A percentile compares a stretch with the other conserved stretches of the same genome.
phyloP scores from a whole-genome alignment of 2,329 filamentous ascomycete genomes.

The Neonectria punicea region DNA sequence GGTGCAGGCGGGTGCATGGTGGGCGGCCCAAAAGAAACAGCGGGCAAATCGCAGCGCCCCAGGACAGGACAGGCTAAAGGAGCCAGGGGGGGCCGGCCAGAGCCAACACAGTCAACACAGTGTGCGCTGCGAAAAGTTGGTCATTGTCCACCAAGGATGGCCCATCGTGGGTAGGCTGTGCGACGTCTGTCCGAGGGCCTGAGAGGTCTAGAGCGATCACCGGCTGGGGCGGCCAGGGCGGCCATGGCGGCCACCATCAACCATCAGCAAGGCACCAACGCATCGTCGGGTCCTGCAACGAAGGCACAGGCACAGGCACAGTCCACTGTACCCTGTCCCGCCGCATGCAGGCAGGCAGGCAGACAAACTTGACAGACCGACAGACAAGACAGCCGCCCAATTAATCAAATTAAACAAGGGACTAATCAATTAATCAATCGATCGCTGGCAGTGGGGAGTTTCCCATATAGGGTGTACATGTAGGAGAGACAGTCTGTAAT shows the following conservation, averaged over 20 bases:
- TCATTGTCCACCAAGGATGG: conserved; percentile 2
- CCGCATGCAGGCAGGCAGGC: conserved; percentile 6
- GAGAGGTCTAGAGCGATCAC: conserved; percentile 5
- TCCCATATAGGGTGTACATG: conserved; percentile 8
- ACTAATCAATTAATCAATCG: conserved; percentile 18
- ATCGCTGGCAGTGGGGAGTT: conserved; percentile 19
- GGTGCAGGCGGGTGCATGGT: conserved; percentile 22
- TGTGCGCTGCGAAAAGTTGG: conserved; percentile 1
- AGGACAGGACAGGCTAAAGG: conserved; percentile 28
- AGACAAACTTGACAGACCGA: conserved; percentile 5
- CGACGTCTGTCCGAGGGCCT: not conserved
- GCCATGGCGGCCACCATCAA: conserved; percentile 26
- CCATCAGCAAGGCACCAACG: conserved; percentile 23
- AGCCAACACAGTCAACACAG: conserved; percentile 27
- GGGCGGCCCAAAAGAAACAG: conserved; percentile 34
- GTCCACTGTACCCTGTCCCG: conserved; percentile 2
- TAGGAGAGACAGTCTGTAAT: not conserved
- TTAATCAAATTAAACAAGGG: conserved; percentile 14
- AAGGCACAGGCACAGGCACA: not conserved
- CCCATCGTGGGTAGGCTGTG: conserved; percentile 1
- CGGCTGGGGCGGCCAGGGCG: conserved; percentile 17
- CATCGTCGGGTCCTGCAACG: conserved; percentile 8
- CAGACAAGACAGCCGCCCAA: conserved; percentile 8
- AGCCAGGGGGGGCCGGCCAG: conserved; percentile 13
- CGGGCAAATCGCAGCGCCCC: conserved; percentile 35